Conservation (phyloP, 768 basidiomycete species). For the Strobilomyces echinocephalus region DNA sequence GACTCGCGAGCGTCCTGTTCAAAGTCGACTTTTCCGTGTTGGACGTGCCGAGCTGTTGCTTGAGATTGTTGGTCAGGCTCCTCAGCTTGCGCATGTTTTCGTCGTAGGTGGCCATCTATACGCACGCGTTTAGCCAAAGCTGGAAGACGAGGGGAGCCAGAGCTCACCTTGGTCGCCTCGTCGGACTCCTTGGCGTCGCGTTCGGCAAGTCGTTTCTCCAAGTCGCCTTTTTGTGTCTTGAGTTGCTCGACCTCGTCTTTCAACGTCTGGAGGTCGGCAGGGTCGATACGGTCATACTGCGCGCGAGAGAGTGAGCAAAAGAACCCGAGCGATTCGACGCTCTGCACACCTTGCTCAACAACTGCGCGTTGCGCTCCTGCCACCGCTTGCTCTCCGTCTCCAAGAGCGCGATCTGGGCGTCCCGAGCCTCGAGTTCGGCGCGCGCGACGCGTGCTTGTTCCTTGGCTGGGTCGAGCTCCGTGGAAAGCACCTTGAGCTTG, state of each 20-base stretch:
- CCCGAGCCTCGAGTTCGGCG: slow-evolving; percentile 72
- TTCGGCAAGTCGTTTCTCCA: slow-evolving; percentile 27
- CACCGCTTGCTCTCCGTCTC: slow-evolving; percentile 76
- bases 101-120: slow-evolving; percentile 42
- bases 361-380: slow-evolving; percentile 79
- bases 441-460: slow-evolving; percentile 61
- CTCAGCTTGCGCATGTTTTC: slow-evolving; percentile 36
- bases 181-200: slow-evolving; percentile 30
- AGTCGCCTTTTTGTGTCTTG: slow-evolving; percentile 40
- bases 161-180: slow-evolving; percentile 31
- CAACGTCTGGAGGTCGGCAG: slow-evolving; percentile 74
- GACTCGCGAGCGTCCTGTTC: slow-evolving; percentile 22
- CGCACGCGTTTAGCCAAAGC: not conserved
- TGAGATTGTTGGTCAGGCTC: slow-evolving; percentile 24
- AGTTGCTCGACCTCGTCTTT: slow-evolving; percentile 65
- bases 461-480: slow-evolving; percentile 69
- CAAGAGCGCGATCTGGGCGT: slow-evolving; percentile 60
- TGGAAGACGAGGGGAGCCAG: not conserved
- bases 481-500: slow-evolving; percentile 52
- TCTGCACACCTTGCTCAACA: slow-evolving; percentile 65
- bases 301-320: not conserved
- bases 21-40: slow-evolving; percentile 29
- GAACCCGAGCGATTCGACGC: not conserved
- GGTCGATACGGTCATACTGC: slow-evolving; percentile 86
- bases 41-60: slow-evolving; percentile 19